phyloP scores from a whole-genome alignment of 169 alveolate genomes.

The Plasmodium gonderi region DNA sequence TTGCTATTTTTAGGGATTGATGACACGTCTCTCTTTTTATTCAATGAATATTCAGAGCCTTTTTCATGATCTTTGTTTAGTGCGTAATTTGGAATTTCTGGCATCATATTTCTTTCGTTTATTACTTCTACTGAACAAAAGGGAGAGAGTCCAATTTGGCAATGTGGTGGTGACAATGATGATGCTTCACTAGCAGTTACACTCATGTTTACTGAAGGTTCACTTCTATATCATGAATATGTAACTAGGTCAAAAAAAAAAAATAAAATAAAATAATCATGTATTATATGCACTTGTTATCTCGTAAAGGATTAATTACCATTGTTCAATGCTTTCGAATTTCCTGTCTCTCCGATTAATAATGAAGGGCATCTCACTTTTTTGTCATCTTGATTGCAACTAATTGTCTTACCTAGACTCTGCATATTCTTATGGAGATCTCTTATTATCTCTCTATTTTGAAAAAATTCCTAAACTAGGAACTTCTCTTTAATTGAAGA shows the following conservation, averaged over 20 bases:
- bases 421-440: neutral
- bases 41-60: conserved; percentile 8
- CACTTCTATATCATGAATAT: no score
- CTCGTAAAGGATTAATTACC: neutral
- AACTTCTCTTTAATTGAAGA: neutral
- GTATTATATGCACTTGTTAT: no score
- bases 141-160: neutral
- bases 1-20: conserved; percentile 50
- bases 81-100: conserved; percentile 41
- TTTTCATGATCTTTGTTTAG: conserved; percentile 1
- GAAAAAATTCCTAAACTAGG: neutral
- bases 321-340: neutral
- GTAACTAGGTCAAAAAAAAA: no score
- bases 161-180: neutral
- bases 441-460: neutral
- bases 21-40: conserved; percentile 38
- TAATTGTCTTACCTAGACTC: conserved; percentile 7
- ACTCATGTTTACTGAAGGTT: neutral
- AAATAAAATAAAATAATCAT: no score
- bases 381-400: neutral
- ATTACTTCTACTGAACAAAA: neutral
- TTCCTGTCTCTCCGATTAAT: neutral
- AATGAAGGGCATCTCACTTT: conserved; percentile 48
- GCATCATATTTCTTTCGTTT: conserved; percentile 72
- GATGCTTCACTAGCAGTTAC: neutral